Evolutionary conservation across 805 yeast genomes (phyloP), one percentile per base, ranked within the genome.

Genomic region (Yarrowia sp.): DNA sequence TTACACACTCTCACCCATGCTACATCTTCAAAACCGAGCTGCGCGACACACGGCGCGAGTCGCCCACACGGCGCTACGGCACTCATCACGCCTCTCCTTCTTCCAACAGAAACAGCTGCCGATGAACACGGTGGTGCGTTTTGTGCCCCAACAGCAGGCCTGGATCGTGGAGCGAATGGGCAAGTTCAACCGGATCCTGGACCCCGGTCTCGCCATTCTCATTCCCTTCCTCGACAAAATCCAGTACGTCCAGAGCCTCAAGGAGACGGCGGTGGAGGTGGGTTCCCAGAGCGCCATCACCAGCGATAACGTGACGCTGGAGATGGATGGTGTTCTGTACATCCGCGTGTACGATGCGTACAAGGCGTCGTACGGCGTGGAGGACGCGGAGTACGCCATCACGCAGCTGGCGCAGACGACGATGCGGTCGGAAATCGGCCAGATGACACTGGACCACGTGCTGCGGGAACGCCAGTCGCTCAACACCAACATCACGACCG

Each of bases 111-210:
- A 85, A 61, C 80, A 84, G 69, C 78, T 89, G 67, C 96, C 96
- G n/a, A 80, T 91, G 16, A 90, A 90, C 77, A 90, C 95, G 1
- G 77, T 89, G 5, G 78, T 90, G 48, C 82, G 90, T 55, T 91
- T 91, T 76, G 97, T 91, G 15, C 97, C 97, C 1, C 97, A 91
- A 77, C 96, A 91, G 78, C 88, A 91, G 22, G 97, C 97, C 2
- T 91, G 95, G 92, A 86, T 91, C 19, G 97, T 91, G 19, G 97
- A 91, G 78, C 82, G 97, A 71, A 91, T 91, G 97, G 97, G 97
- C 41, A 89, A 89, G 76, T 91, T 90, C 81, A 84, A 66, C 72
- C 75, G 86, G 65, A 84, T 86, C 26, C 82, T 91, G 70, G 83
- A 86, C 48, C 97, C 97, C 0, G 97, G 97, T 14, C 80, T 90